Conservation (phyloP, 2,329 filamentous ascomycete species). For the Aspergillus niger region DNA sequence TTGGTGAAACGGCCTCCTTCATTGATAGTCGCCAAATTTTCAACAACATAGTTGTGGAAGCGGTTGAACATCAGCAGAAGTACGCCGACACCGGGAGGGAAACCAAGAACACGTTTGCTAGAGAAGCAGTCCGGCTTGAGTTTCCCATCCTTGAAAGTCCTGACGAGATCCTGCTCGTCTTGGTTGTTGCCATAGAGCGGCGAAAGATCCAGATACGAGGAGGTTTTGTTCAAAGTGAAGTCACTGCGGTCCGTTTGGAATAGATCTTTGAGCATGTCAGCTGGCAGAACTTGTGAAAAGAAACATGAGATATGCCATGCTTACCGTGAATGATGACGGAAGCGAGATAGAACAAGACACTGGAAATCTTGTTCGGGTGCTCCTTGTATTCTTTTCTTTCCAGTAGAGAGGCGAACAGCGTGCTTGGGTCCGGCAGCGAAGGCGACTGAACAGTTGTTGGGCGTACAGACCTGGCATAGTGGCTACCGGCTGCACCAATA, state of each 20-base stretch:
- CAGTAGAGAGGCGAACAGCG: constrained; percentile 69
- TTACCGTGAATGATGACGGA: constrained; percentile 64
- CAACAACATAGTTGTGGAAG: constrained; percentile 70
- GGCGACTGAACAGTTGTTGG: constrained; percentile 59
- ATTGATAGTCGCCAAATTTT: constrained; percentile 66
- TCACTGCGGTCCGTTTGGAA: constrained; percentile 68
- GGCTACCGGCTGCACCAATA: constrained; percentile 65
- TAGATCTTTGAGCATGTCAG: constrained; percentile 51
- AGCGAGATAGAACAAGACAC: constrained; percentile 73
- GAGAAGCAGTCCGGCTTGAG: constrained; percentile 72
- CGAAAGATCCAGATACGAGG: constrained; percentile 72
- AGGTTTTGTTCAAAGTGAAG: constrained; percentile 65
- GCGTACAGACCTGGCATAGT: constrained; percentile 69
- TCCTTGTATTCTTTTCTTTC: constrained; percentile 62
- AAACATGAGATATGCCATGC: neutral
- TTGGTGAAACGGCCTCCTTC: constrained; percentile 68
- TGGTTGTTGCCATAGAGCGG: constrained; percentile 71
- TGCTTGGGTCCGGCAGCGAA: constrained; percentile 64
- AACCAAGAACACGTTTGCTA: constrained; percentile 64
- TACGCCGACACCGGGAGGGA: constrained; percentile 69
- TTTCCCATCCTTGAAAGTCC: constrained; percentile 66
- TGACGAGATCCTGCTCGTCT: constrained; percentile 63
- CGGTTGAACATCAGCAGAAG: constrained; percentile 69
- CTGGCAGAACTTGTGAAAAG: neutral
- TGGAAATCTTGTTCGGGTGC: constrained; percentile 72